Evolutionary conservation across 441 rosid species (phyloP).

Genomic region (Eruca vesicaria): DNA sequence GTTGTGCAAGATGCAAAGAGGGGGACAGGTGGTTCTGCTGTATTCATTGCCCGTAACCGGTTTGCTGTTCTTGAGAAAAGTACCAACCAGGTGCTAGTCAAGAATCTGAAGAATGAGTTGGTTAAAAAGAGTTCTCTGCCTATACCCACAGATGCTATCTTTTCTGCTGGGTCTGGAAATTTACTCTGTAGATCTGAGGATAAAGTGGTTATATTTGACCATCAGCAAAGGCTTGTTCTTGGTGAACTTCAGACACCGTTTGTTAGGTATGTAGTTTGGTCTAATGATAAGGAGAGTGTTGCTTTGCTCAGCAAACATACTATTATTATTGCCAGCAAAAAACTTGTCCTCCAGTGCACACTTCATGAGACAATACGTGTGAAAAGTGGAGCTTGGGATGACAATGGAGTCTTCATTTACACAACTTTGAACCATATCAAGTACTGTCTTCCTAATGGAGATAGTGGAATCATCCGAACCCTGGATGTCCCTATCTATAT

Average conservation of each 20-base stretch:
- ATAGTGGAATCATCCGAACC: slow-evolving; percentile 76
- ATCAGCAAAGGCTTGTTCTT: slow-evolving; percentile 65
- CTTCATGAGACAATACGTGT: slow-evolving; percentile 86
- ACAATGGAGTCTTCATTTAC: slow-evolving; percentile 78
- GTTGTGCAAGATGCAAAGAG: slow-evolving; percentile 76
- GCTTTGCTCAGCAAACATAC: slow-evolving; percentile 90
- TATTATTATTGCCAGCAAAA: slow-evolving; percentile 72
- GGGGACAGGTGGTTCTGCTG: slow-evolving; percentile 72
- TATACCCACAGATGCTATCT: slow-evolving; percentile 67
- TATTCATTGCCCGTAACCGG: slow-evolving; percentile 72
- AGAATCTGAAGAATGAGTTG: slow-evolving; percentile 71
- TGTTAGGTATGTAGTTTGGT: slow-evolving; percentile 77
- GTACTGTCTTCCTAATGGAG: slow-evolving; percentile 90
- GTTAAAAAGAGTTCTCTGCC: slow-evolving; percentile 70
- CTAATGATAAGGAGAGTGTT: slow-evolving; percentile 82
- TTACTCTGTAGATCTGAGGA: slow-evolving; percentile 81
- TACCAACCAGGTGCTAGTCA: slow-evolving; percentile 65
- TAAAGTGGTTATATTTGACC: slow-evolving; percentile 74
- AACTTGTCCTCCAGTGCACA: slow-evolving; percentile 70
- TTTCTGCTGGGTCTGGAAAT: slow-evolving; percentile 85
- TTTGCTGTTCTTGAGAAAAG: slow-evolving; percentile 85
- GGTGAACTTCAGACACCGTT: slow-evolving; percentile 84
- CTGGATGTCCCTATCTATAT: slow-evolving; percentile 82
- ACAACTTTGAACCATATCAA: slow-evolving; percentile 79
- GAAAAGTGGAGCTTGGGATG: slow-evolving; percentile 93